phyloP scores from a whole-genome alignment of 345 rosid genomes.

The Eucalyptus brandiana region DNA sequence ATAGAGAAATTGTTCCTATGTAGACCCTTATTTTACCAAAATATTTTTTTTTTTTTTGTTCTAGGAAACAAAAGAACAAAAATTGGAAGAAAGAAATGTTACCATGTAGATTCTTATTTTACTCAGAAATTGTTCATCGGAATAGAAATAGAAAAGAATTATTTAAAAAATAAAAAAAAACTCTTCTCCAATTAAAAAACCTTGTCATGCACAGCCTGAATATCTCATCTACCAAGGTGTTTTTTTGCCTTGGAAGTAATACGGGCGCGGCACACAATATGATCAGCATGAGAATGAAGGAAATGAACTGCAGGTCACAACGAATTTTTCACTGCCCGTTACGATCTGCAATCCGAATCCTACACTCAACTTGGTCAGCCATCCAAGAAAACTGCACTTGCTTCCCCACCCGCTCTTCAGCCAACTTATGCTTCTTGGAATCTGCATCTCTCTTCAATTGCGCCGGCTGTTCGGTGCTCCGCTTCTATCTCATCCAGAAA shows the following conservation, averaged over 20 bases:
- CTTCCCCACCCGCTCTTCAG: not conserved
- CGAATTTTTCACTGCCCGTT: not conserved
- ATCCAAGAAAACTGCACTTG: not conserved
- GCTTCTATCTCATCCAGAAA: not conserved
- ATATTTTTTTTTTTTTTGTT: no score
- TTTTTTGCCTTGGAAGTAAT: not conserved
- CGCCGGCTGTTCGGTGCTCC: not conserved
- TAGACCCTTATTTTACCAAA: no score
- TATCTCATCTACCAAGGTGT: accelerated
- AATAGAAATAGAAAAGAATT: no score
- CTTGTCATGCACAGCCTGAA: no score
- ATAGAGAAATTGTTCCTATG: no score
- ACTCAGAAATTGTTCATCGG: no score
- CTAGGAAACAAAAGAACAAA: no score
- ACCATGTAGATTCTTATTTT: no score
- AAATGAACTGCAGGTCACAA: not conserved
- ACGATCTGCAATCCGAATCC: not conserved
- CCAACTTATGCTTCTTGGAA: not conserved
- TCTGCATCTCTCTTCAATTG: not conserved
- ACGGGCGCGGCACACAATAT: not conserved
- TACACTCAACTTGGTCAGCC: not conserved
- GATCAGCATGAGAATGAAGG: not conserved
- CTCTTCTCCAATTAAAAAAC: no score
- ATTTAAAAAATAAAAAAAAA: no score
- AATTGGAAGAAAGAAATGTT: no score